phyloP scores from a whole-genome alignment of 345 rosid genomes.

The Pistacia vera region DNA sequence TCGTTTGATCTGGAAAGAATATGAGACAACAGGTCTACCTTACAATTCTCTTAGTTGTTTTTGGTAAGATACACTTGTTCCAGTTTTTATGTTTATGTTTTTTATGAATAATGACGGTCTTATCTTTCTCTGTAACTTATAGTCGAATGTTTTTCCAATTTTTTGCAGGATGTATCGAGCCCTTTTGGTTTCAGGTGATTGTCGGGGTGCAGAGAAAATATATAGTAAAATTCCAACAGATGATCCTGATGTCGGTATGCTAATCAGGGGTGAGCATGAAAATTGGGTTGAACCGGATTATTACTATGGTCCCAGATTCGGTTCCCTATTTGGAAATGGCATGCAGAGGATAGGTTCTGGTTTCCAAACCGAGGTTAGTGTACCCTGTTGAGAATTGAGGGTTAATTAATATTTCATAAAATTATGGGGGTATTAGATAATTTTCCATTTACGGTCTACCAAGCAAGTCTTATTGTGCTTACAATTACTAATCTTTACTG shows the following conservation, averaged over 20 bases:
- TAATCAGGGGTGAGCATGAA: too few relatives aligned
- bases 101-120: neutral
- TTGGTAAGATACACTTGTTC: slow-evolving; percentile 40
- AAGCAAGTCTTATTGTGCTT: too few relatives aligned
- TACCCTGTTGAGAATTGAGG: too few relatives aligned
- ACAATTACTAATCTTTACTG: too few relatives aligned
- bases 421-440: too few relatives aligned
- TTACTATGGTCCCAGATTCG: too few relatives aligned
- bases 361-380: too few relatives aligned
- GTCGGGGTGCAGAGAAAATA: slow-evolving; percentile 39
- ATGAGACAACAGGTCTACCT: slow-evolving; percentile 54
- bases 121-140: neutral
- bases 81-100: neutral
- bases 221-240: slow-evolving; percentile 55
- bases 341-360: too few relatives aligned
- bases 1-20: slow-evolving; percentile 70
- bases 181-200: neutral
- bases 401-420: too few relatives aligned
- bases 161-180: slow-evolving; percentile 28
- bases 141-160: slow-evolving; percentile 4
- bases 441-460: too few relatives aligned
- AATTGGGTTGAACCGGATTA: too few relatives aligned
- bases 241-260: slow-evolving; percentile 55
- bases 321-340: too few relatives aligned
- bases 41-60: slow-evolving; percentile 59